Base-by-base conservation (phyloP, 192 early-diverging fungal species). In the Mortierella claussenii region DNA sequence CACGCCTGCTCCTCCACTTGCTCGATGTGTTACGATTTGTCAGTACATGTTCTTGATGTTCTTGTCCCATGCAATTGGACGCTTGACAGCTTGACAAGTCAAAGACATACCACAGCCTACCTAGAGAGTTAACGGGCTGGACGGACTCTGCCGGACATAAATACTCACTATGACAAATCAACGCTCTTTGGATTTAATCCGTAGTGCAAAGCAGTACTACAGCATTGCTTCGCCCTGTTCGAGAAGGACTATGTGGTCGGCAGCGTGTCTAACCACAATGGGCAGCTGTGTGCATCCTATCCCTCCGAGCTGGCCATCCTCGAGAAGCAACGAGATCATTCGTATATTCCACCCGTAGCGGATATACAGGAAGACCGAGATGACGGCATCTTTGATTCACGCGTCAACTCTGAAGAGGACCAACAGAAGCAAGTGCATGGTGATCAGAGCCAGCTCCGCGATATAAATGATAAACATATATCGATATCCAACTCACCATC, bases 221-320 rank as follows among this genome's bases (percentile, higher is more conserved):
- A 76, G 52, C 64, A 76, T 36, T 76, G 73, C 59, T 67, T 76
- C 34, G 24, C 63, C 9, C 43, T 76, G 23, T 33, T 76, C 8
- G 73, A 76, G n/a, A 76, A 76, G 26, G 73, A 76, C 34, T 76
- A 76, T 27, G 65, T 76, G 9, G 73, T 76, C 10, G 73, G 73
- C 10, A 34, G 37, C 7, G 73, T 76, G 5, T 30, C 64, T 48
- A 76, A 76, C 44, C 64, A 76, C 59, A 67, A 62, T 67, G 73
- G 73, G 11, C 73, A 76, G 34, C 53, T 76, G 9, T 76, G 73
- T 26, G 46, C 64, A 21, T 76, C 73, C 7, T 76, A 76, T 55
- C 73, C 73, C 17, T 66, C 73, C 2, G 73, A 76, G 26, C 20
- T 76, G 4, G 73, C 59, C 52, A 76, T 76, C 48, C 56, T 76